A percentile compares a stretch with the other conserved stretches of the same genome.
Evolutionary conservation across 352 stramenopile genomes (phyloP).

Genomic region (Sclerospora graminicola): DNA sequence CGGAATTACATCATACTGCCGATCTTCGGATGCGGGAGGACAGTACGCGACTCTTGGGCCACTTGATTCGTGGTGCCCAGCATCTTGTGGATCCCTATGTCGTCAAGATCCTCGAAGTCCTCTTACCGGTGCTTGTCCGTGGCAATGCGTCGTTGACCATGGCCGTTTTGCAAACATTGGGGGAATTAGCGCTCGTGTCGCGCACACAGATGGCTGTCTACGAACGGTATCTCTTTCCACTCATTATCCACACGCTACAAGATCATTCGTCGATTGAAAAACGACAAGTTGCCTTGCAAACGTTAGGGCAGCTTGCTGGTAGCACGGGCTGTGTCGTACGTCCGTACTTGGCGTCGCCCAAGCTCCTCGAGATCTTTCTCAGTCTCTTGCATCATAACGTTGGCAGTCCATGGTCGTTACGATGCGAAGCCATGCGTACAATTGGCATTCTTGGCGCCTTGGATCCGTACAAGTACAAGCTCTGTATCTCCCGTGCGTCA

Average conservation of each 20-base stretch:
- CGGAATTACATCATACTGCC: slow-evolving; percentile 90
- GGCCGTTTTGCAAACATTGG: slow-evolving; percentile 66
- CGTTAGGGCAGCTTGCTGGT: slow-evolving; percentile 90
- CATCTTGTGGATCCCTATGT: slow-evolving; percentile 83
- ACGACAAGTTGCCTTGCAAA: slow-evolving; percentile 91
- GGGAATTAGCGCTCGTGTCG: slow-evolving; percentile 88
- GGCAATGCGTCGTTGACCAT: slow-evolving; percentile 73
- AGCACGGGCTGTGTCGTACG: slow-evolving; percentile 91
- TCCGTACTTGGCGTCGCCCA: slow-evolving; percentile 93
- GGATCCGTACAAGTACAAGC: slow-evolving; percentile 93
- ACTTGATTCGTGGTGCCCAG: slow-evolving; percentile 73
- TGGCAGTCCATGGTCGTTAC: slow-evolving; percentile 85
- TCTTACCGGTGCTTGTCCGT: slow-evolving; percentile 81
- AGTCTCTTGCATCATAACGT: slow-evolving; percentile 89
- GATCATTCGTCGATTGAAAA: slow-evolving; percentile 94
- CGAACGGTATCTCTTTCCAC: slow-evolving; percentile 90
- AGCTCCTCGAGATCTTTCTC: slow-evolving; percentile 91
- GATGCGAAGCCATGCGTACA: slow-evolving; percentile 93
- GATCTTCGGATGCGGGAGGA: slow-evolving; percentile 84
- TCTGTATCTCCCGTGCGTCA: slow-evolving; percentile 59
- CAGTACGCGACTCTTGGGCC: slow-evolving; percentile 75
- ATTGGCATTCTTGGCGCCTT: slow-evolving; percentile 93
- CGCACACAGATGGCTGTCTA: slow-evolving; percentile 88
- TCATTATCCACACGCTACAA: slow-evolving; percentile 94
- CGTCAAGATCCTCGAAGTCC: slow-evolving; percentile 55